Percentiles rank a stretch among this genome's conserved stretches.
Conservation (phyloP, 441 rosid genomes). For the Croton laevigatus region DNA sequence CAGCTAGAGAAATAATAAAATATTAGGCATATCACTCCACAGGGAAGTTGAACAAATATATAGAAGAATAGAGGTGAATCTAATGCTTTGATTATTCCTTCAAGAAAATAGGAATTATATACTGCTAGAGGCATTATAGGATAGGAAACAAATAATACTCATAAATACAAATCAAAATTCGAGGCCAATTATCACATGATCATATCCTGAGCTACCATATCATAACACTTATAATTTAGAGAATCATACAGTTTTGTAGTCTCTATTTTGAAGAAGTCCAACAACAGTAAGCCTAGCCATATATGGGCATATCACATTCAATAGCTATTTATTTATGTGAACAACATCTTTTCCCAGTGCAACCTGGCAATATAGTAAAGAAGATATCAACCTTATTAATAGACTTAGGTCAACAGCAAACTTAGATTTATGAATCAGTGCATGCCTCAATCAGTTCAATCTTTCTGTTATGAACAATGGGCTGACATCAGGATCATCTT, state of each 20-base stretch:
- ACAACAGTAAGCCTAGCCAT: conserved; percentile 55
- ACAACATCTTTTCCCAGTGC: conserved; percentile 77
- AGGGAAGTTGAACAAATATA: background rate
- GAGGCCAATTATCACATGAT: too few species aligned
- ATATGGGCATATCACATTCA: conserved; percentile 72
- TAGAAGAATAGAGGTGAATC: too few species aligned
- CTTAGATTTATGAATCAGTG: conserved; percentile 18
- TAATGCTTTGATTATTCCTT: too few species aligned
- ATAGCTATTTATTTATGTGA: conserved; percentile 54
- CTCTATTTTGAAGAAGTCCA: conserved; percentile 69
- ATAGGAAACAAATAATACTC: too few species aligned
- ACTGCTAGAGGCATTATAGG: too few species aligned
- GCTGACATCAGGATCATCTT: conserved; percentile 75
- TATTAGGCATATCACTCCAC: conserved; percentile 8
- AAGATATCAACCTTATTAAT: conserved; percentile 12
- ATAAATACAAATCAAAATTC: too few species aligned
- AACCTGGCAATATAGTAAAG: conserved; percentile 50
- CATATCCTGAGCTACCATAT: too few species aligned
- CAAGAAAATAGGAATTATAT: too few species aligned
- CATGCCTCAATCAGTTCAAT: conserved; percentile 82
- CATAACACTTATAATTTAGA: background rate
- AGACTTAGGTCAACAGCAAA: background rate
- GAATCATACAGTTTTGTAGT: conserved; percentile 69
- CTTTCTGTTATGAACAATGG: conserved; percentile 76
- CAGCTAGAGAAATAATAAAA: background rate